phyloP scores from a whole-genome alignment of 805 yeast species.

The Clavispora phyllophila region DNA sequence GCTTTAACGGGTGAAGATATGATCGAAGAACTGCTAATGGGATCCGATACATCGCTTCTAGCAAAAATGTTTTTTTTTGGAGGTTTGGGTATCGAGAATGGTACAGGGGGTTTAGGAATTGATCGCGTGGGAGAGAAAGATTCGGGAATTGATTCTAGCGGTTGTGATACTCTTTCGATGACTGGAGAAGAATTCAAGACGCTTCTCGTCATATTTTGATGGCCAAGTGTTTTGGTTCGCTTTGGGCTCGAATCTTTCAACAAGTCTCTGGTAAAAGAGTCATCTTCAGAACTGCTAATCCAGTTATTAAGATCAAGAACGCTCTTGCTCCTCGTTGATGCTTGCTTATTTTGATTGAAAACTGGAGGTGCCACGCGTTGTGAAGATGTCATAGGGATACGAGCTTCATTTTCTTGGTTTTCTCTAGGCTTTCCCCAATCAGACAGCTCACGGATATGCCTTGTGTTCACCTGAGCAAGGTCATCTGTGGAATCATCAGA shows the following conservation, averaged over 20 bases:
- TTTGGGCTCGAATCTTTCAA: neutral
- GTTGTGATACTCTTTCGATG: neutral
- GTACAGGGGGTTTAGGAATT: neutral
- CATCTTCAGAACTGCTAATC: conserved; percentile 18
- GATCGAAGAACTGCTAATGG: conserved; percentile 8
- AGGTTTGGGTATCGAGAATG: neutral
- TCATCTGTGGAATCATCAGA: conserved; percentile 2
- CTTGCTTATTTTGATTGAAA: neutral
- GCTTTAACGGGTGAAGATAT: conserved; percentile 7
- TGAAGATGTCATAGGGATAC: neutral
- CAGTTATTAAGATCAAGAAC: conserved; percentile 13
- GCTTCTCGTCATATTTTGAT: neutral
- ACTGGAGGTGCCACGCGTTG: neutral
- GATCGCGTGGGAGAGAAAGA: neutral
- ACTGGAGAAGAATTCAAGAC: conserved; percentile 10
- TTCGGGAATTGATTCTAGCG: neutral
- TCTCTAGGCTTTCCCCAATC: neutral
- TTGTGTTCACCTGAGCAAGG: neutral
- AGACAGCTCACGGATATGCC: no score
- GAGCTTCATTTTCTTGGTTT: neutral
- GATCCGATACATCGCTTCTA: conserved; percentile 7
- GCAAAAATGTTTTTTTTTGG: neutral
- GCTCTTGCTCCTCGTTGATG: neutral
- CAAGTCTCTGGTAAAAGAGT: conserved; percentile 4
- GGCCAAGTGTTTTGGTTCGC: neutral